Percentiles rank a stretch among this genome's conserved stretches.
phyloP scores from a whole-genome alignment of 176 grass and related monocot genomes.

The Eleusine coracana region DNA sequence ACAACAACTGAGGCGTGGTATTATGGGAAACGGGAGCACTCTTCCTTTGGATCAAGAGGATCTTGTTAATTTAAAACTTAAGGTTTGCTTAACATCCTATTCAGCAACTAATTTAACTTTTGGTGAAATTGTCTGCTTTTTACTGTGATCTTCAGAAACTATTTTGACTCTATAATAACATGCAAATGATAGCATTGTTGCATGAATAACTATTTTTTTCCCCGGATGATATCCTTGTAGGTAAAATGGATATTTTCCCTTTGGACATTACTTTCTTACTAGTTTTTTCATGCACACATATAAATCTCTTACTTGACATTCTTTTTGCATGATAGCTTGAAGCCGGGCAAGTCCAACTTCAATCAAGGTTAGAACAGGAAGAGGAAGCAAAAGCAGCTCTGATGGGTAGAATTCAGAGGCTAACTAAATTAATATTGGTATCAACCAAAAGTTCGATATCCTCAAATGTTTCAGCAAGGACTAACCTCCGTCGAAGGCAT shows the following conservation, averaged over 20 bases:
- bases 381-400: conserved; percentile 99
- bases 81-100: conserved; percentile 64
- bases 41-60: conserved; percentile 75
- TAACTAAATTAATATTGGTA: conserved; percentile 96
- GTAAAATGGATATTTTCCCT: conserved; percentile 16
- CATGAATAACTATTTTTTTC: conserved; percentile 10
- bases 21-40: conserved; percentile 70
- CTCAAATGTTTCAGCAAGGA: conserved; percentile 69
- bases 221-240: conserved; percentile 1
- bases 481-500: conserved; percentile 66
- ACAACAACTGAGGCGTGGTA: conserved; percentile 85
- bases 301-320: conserved; percentile 23
- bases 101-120: conserved; percentile 23
- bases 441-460: conserved; percentile 94
- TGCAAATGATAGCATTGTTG: background rate
- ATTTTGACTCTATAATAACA: conserved; percentile 16
- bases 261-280: conserved; percentile 15
- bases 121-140: conserved; percentile 28
- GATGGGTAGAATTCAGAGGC: conserved; percentile 93
- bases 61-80: conserved; percentile 96
- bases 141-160: conserved; percentile 1
- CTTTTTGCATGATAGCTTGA: conserved; percentile 64
- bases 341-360: conserved; percentile 97
- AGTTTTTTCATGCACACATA: conserved; percentile 1
- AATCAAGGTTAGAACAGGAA: conserved; percentile 96